Conservation (phyloP, 192 early-diverging fungal species). For the Umbelopsis sp. region DNA sequence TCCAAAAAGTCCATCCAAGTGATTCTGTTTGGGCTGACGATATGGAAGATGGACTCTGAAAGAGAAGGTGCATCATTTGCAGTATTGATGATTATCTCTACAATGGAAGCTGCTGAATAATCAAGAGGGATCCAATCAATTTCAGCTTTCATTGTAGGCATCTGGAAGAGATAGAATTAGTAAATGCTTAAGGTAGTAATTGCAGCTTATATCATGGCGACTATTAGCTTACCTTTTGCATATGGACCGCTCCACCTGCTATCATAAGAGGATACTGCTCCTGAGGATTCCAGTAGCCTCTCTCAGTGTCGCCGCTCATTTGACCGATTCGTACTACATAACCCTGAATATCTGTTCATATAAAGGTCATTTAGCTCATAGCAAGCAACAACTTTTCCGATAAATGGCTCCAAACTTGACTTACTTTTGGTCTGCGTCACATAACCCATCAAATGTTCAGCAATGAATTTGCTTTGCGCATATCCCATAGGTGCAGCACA, state of each 20-base stretch:
- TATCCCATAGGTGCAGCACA: conserved; percentile 34
- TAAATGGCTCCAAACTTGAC: not conserved
- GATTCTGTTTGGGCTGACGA: conserved; percentile 28
- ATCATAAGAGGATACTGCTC: conserved; percentile 33
- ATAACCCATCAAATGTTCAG: conserved; percentile 26
- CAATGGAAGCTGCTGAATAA: conserved; percentile 25
- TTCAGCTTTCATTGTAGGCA: conserved; percentile 23
- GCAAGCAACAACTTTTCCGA: not conserved
- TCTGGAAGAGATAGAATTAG: too few species aligned
- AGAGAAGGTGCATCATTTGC: not conserved
- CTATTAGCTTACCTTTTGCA: conserved; percentile 26
- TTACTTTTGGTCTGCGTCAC: conserved; percentile 24
- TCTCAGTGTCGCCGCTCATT: conserved; percentile 27
- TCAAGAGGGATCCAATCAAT: conserved; percentile 41
- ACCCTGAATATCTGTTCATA: conserved; percentile 11
- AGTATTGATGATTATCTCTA: conserved; percentile 24
- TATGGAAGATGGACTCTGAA: conserved; percentile 21
- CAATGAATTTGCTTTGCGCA: conserved; percentile 37
- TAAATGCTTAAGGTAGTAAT: too few species aligned
- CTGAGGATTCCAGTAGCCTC: conserved; percentile 35
- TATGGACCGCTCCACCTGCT: conserved; percentile 24
- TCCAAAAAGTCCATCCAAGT: conserved; percentile 25
- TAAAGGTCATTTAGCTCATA: not conserved
- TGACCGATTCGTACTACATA: conserved; percentile 38
- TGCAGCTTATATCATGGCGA: too few species aligned